phyloP scores from a whole-genome alignment of 2,329 filamentous ascomycete species.

The Colletotrichum liaoningense region DNA sequence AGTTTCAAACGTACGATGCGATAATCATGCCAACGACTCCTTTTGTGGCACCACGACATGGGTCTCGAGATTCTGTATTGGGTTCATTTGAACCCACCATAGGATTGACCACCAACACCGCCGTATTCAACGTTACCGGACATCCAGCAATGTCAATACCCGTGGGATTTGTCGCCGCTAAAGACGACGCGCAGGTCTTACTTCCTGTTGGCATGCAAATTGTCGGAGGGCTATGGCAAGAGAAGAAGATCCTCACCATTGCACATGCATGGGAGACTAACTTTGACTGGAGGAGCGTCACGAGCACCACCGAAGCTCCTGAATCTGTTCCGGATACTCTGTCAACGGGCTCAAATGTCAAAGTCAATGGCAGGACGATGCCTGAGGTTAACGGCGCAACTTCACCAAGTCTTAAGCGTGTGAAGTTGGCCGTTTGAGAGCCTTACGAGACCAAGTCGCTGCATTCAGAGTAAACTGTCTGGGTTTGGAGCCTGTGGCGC shows the following conservation, averaged over 20 bases:
- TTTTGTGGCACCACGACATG: conserved; percentile 57
- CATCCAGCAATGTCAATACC: conserved; percentile 67
- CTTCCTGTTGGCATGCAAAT: conserved; percentile 67
- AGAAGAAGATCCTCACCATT: conserved; percentile 55
- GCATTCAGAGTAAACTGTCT: background rate
- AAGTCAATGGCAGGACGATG: background rate
- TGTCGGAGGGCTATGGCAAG: conserved; percentile 63
- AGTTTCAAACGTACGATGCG: conserved; percentile 54
- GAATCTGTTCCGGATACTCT: background rate
- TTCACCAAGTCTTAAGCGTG: conserved; percentile 24
- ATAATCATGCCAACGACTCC: conserved; percentile 62
- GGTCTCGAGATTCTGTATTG: conserved; percentile 49
- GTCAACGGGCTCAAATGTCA: background rate
- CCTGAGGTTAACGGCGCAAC: background rate
- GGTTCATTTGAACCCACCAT: conserved; percentile 62
- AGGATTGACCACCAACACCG: conserved; percentile 66
- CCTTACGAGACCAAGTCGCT: background rate
- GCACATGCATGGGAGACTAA: conserved; percentile 55
- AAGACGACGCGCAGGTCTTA: conserved; percentile 49
- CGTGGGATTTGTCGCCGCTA: conserved; percentile 56
- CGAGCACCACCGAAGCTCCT: background rate
- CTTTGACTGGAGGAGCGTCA: conserved; percentile 54
- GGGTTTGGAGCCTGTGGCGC: background rate
- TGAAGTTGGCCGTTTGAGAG: conserved; percentile 6
- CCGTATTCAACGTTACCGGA: conserved; percentile 67